Percentiles rank a stretch among this genome's conserved stretches.
Conservation (phyloP, 2,329 filamentous ascomycete genomes). For the Nigrospora sphaerica region DNA sequence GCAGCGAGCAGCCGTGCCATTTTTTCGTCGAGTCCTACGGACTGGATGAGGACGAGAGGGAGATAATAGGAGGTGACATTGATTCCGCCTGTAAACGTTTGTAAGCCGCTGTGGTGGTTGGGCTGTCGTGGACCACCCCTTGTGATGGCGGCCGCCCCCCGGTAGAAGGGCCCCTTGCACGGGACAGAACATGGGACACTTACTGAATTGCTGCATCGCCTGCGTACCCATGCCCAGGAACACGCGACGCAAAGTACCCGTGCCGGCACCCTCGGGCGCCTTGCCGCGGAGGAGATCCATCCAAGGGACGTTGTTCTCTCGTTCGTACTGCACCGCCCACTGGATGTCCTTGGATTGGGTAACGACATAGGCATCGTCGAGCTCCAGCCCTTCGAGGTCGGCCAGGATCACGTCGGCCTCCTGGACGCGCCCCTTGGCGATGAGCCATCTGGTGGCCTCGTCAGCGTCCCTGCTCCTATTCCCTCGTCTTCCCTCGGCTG, state of each 20-base stretch:
- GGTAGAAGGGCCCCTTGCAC: no score
- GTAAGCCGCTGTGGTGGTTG: constrained; percentile 1
- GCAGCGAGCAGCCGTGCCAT: constrained; percentile 45
- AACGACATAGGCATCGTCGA: constrained; percentile 16
- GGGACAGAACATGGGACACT: not conserved
- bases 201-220: constrained; percentile 8
- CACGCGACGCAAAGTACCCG: constrained; percentile 40
- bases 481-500: no score
- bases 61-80: constrained; percentile 27
- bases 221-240: constrained; percentile 44
- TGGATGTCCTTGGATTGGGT: constrained; percentile 21
- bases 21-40: constrained; percentile 40
- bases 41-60: constrained; percentile 42
- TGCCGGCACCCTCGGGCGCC: constrained; percentile 33
- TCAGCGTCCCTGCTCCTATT: no score
- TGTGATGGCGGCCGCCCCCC: no score
- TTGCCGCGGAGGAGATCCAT: constrained; percentile 39
- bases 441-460: constrained; percentile 11
- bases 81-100: constrained; percentile 20
- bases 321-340: constrained; percentile 21
- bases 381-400: constrained; percentile 12
- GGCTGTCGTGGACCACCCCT: no score
- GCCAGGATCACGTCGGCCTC: constrained; percentile 23
- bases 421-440: constrained; percentile 16
- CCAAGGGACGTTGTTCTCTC: constrained; percentile 40